Evolutionary conservation across 2,329 filamentous ascomycete species (phyloP).

Genomic region (Aspergillus pseudoterreus): DNA sequence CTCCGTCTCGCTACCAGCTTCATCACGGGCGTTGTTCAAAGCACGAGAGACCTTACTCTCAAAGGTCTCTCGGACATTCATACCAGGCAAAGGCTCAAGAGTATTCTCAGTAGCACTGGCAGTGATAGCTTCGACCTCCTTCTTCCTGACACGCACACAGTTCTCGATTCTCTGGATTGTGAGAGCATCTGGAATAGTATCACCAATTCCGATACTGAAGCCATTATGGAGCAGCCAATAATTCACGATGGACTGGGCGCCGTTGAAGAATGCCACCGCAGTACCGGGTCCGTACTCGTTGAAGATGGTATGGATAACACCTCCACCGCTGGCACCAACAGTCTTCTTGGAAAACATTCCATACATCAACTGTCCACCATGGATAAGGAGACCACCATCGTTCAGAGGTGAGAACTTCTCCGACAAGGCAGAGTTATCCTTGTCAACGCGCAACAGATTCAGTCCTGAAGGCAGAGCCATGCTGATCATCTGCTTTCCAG

Average conservation of each 20-base stretch:
- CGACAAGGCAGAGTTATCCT: slow-evolving; percentile 55
- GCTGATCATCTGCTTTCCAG: slow-evolving; percentile 95
- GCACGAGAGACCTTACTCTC: slow-evolving; percentile 95
- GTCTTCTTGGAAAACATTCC: slow-evolving; percentile 91
- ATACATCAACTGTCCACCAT: slow-evolving; percentile 83
- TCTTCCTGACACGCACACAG: slow-evolving; percentile 77
- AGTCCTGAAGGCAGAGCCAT: slow-evolving; percentile 85
- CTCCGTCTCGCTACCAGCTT: slow-evolving; percentile 88
- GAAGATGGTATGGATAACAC: slow-evolving; percentile 93
- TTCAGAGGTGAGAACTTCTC: slow-evolving; percentile 59
- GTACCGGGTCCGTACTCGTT: slow-evolving; percentile 86
- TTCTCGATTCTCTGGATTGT: slow-evolving; percentile 83
- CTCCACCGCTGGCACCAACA: slow-evolving; percentile 82
- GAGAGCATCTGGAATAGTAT: slow-evolving; percentile 84
- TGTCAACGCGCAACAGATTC: slow-evolving; percentile 66
- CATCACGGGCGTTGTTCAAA: slow-evolving; percentile 92
- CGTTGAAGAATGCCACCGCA: slow-evolving; percentile 93
- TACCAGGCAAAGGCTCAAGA: slow-evolving; percentile 90
- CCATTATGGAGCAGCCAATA: slow-evolving; percentile 97
- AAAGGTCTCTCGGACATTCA: slow-evolving; percentile 98
- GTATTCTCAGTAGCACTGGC: slow-evolving; percentile 75
- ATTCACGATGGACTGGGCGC: slow-evolving; percentile 88
- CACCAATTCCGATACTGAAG: slow-evolving; percentile 97
- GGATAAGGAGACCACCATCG: slow-evolving; percentile 77
- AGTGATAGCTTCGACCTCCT: slow-evolving; percentile 72